These are phyloP conservation scores for Dalbergia cochinchinensis DNA, from an alignment of 306 rosid genomes.

Conservation along the genomic window DNA sequence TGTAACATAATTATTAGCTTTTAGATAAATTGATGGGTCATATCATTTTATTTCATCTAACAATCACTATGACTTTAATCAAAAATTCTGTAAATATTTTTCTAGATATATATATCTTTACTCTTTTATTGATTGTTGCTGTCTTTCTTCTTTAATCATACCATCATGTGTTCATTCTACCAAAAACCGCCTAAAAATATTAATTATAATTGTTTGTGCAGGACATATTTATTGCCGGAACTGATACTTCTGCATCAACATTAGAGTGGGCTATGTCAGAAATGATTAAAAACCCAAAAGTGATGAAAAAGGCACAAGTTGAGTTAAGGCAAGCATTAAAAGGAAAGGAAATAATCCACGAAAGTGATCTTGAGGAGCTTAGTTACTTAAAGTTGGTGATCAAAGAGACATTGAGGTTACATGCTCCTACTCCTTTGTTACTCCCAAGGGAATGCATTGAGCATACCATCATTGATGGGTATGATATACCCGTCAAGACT, in stretches of 20 bases:
- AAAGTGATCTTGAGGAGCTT: slow-evolving; percentile 23
- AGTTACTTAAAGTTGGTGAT: slow-evolving; percentile 25
- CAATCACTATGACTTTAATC: no score
- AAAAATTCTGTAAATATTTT: no score
- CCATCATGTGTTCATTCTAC: no score
- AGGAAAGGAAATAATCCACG: slow-evolving; percentile 6
- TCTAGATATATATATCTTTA: no score
- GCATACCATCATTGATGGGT: slow-evolving; percentile 4
- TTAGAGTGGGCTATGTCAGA: slow-evolving; percentile 36
- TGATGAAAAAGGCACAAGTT: slow-evolving; percentile 23
- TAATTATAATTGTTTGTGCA: not conserved
- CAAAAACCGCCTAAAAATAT: not conserved
- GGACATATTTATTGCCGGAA: slow-evolving; percentile 36
- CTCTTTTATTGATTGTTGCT: not conserved
- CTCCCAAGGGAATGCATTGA: slow-evolving; percentile 43
- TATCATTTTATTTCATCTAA: no score
- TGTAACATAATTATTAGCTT: no score
- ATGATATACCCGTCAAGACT: slow-evolving; percentile 11
- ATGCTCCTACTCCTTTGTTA: slow-evolving; percentile 35
- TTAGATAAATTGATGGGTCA: no score
- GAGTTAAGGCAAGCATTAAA: slow-evolving; percentile 18
- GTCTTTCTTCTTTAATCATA: not conserved
- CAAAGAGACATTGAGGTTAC: slow-evolving; percentile 43
- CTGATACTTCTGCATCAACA: slow-evolving; percentile 13
- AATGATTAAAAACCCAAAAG: slow-evolving; percentile 35